Evolutionary conservation across 169 alveolate genomes (phyloP).

Genomic region (Eimeria necatrix): DNA sequence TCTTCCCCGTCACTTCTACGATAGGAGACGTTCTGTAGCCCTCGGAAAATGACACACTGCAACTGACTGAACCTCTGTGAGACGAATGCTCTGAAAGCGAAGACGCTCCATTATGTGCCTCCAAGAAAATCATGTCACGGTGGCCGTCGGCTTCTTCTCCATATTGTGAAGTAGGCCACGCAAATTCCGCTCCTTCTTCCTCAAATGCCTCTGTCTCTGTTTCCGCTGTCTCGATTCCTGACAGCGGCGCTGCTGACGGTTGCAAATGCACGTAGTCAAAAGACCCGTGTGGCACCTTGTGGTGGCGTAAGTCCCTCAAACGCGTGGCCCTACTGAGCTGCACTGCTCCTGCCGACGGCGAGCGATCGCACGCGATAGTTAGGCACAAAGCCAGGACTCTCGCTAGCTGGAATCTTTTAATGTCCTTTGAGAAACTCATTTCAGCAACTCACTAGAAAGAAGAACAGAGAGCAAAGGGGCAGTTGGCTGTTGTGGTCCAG

Average conservation of each 20-base stretch:
- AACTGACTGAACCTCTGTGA: not conserved
- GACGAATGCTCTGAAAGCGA: not conserved
- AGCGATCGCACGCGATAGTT: not conserved
- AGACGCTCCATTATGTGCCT: not conserved
- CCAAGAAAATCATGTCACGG: not conserved
- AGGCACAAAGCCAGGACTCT: not conserved
- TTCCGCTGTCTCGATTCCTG: not conserved
- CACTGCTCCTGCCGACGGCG: not conserved
- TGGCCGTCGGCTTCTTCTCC: not conserved
- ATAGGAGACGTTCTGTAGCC: conserved; percentile 38
- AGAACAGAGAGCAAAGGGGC: not conserved
- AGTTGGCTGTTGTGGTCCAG: not conserved
- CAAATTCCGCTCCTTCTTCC: not conserved
- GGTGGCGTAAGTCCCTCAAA: not conserved
- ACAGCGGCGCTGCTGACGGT: not conserved
- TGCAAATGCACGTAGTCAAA: not conserved
- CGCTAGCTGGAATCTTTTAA: not conserved
- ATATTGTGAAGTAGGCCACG: not conserved
- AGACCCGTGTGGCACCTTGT: not conserved
- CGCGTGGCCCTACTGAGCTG: not conserved
- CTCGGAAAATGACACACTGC: not conserved
- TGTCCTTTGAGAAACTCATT: not conserved
- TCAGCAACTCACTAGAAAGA: not conserved
- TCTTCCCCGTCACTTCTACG: not conserved
- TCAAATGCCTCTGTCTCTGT: not conserved